Conservation (phyloP, 2,329 filamentous ascomycete genomes). For the Alternaria incomplexa region DNA sequence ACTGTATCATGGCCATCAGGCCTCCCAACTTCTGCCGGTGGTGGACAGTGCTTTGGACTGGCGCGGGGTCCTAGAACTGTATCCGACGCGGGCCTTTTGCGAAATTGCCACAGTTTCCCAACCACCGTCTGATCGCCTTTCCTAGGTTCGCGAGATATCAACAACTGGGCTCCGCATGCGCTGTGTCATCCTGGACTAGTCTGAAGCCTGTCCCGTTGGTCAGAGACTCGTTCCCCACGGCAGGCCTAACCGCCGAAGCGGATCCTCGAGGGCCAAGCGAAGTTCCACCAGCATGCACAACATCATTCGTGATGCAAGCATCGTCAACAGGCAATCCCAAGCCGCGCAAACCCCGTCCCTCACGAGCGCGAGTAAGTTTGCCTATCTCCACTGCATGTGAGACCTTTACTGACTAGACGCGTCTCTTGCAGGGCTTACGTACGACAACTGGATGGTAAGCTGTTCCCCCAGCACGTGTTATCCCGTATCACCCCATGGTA, state of each 20-base stretch:
- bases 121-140: background rate
- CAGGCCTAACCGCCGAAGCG: conserved; percentile 23
- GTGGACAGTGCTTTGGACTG: conserved; percentile 9
- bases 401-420: background rate
- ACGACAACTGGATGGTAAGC: conserved; percentile 54
- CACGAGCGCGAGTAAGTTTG: conserved; percentile 43
- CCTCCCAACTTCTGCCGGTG: conserved; percentile 1
- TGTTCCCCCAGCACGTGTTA: conserved; percentile 5
- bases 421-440: conserved; percentile 43
- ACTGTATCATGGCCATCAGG: conserved; percentile 3
- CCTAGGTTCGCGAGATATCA: background rate
- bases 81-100: conserved; percentile 3
- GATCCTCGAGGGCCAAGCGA: conserved; percentile 30
- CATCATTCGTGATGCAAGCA: conserved; percentile 32
- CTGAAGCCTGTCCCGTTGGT: conserved; percentile 1
- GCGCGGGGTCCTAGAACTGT: conserved; percentile 7
- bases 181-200: conserved; percentile 10
- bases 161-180: background rate
- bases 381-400: background rate
- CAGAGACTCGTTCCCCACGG: conserved; percentile 12
- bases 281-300: conserved; percentile 31
- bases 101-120: background rate
- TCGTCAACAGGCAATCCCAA: conserved; percentile 34
- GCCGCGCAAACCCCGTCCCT: conserved; percentile 49
- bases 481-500: background rate